Evolutionary conservation across 805 yeast genomes (phyloP), one percentile per base, ranked within the genome.

Genomic region (Blastobotrys americana): DNA sequence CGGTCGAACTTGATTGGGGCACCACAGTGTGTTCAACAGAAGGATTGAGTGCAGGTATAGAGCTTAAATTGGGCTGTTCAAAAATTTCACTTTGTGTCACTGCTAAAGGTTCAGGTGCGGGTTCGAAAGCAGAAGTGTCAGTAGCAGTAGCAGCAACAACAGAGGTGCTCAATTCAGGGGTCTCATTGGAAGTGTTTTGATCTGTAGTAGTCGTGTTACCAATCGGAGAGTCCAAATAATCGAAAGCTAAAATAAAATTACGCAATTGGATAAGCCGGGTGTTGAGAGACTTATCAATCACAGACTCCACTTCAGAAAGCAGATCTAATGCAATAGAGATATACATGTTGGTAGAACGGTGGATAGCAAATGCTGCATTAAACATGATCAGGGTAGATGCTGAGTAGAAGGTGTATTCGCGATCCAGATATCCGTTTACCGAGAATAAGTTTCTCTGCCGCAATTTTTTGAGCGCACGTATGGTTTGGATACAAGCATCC

Each of bases 331-430:
- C 58, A 31, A 38, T 50, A 3, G 41, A 43, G n/a, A 55, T 50
- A 22, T 46, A 47, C 3, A 48, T 25, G 8, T 46, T 37, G n/a
- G 54, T 43, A 5, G 47, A 35, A 16, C 44, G 39, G 23, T 45
- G 46, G 19, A 46, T 39, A 4, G 52, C 51, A 25, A 55, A 55
- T 0, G 57, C 53, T 1, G 49, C 52, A 19, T 41, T 51, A 36
- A 54, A 52, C 19, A 55, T 46, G 6, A 49, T 43, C 34, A 55
- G 45, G 1, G 57, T 55, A 3, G 58, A 53, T 0, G 56, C 55
- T 2, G 57, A 44, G n/a, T 48, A 48, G 38, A 51, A 54, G 9
- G 43, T 34, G 41, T 54, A 55, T 39, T 55, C 58, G 23, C 58
- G 34, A 41, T 55, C 58, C 34, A 55, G 42, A 34, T 54, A 55